Percentiles rank a stretch among this genome's conserved stretches.
Conservation (phyloP, 768 basidiomycete species). For the Tulasnella sp. region DNA sequence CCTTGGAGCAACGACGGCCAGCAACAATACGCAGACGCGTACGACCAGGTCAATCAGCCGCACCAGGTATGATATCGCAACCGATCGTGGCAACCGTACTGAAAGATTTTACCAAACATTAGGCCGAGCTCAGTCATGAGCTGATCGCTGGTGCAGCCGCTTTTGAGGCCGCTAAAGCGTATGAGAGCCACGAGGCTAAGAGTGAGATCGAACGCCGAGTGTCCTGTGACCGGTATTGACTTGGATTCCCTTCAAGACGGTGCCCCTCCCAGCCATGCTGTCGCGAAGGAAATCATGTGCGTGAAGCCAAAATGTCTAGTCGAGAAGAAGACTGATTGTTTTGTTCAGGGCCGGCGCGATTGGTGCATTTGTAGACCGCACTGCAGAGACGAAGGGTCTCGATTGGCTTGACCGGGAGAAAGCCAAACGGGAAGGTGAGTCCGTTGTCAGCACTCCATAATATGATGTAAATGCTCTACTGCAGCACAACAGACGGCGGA, state of each 20-base stretch:
- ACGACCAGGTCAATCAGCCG: not conserved
- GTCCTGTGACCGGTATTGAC: not conserved
- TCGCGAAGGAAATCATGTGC: constrained; percentile 15
- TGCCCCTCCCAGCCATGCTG: not conserved
- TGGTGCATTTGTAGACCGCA: constrained; percentile 15
- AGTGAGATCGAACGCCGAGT: not conserved
- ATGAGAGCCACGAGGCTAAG: constrained; percentile 11
- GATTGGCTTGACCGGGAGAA: constrained; percentile 13
- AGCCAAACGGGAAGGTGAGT: constrained; percentile 17
- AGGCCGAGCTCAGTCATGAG: constrained; percentile 15
- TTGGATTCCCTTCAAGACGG: constrained; percentile 2
- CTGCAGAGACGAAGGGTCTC: constrained; percentile 14
- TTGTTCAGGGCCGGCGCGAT: constrained; percentile 2
- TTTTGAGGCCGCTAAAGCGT: constrained; percentile 16
- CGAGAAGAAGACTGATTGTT: no score
- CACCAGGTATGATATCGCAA: no score
- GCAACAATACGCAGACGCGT: not conserved
- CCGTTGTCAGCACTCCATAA: not conserved
- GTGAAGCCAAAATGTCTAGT: no score
- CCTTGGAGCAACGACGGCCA: not conserved
- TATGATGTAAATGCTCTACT: no score
- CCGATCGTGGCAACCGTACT: no score
- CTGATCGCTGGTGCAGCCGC: constrained; percentile 14
- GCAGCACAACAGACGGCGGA: no score
- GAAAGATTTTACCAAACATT: no score